Percentiles rank a stretch among this genome's conserved stretches.
Evolutionary conservation across 106 monocot genomes (phyloP).

Genomic region (Allium cepa): DNA sequence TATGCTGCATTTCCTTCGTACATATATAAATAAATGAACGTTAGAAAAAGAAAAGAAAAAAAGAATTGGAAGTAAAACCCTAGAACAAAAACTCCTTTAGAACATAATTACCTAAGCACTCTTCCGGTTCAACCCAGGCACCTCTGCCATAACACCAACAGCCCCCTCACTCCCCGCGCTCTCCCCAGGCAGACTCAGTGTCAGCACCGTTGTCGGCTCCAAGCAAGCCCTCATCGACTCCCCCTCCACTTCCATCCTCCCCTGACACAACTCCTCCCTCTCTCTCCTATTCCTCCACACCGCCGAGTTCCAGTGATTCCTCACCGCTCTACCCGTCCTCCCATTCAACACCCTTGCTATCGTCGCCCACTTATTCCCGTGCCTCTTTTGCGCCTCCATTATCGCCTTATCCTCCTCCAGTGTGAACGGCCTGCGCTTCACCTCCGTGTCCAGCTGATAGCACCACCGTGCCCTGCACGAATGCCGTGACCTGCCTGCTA

Average conservation of each 20-base stretch:
- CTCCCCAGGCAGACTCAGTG: slow-evolving; percentile 4
- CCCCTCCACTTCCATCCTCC: background rate
- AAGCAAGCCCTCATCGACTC: background rate
- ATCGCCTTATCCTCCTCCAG: slow-evolving; percentile 21
- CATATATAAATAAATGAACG: too few species aligned
- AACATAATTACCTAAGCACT: background rate
- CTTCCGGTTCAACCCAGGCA: background rate
- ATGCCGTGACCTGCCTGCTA: slow-evolving; percentile 21
- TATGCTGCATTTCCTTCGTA: too few species aligned
- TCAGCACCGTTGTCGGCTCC: slow-evolving; percentile 8
- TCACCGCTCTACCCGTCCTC: slow-evolving; percentile 48
- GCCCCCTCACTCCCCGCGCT: background rate
- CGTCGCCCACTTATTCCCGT: slow-evolving; percentile 31
- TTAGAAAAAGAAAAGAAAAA: too few species aligned
- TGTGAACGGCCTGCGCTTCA: slow-evolving; percentile 28
- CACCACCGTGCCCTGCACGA: slow-evolving; percentile 26
- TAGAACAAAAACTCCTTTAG: too few species aligned
- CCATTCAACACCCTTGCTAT: slow-evolving; percentile 46
- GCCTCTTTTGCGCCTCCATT: slow-evolving; percentile 13
- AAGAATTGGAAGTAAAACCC: too few species aligned
- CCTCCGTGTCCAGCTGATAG: slow-evolving; percentile 27
- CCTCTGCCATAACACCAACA: background rate
- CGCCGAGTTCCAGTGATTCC: slow-evolving; percentile 55
- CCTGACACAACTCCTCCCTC: background rate
- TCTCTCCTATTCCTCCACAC: slow-evolving; percentile 16